Conservation (phyloP, 441 rosid species). For the Adansonia madagascariensis region DNA sequence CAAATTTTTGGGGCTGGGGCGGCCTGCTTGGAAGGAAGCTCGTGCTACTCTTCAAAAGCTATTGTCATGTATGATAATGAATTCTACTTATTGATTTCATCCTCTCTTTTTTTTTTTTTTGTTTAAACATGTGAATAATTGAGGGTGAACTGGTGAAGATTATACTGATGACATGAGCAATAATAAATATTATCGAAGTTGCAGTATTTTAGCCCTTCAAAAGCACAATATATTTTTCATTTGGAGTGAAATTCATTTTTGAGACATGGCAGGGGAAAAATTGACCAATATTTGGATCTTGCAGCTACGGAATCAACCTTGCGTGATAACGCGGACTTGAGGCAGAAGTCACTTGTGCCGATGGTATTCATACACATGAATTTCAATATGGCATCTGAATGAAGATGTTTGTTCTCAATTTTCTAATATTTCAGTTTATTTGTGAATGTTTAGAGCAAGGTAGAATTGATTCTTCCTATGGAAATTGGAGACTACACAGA, state of each 20-base stretch:
- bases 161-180: background rate
- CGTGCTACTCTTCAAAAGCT: slow-evolving; percentile 79
- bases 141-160: background rate
- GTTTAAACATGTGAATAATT: background rate
- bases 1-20: slow-evolving; percentile 79
- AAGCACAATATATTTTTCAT: background rate
- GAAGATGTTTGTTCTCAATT: slow-evolving; percentile 11
- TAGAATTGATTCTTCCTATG: slow-evolving; percentile 82
- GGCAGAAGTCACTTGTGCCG: slow-evolving; percentile 59
- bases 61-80: slow-evolving; percentile 55
- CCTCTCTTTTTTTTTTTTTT: background rate
- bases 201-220: background rate
- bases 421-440: slow-evolving; percentile 21
- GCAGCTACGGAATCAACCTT: slow-evolving; percentile 65
- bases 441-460: slow-evolving; percentile 53
- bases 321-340: slow-evolving; percentile 69
- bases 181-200: background rate
- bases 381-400: background rate
- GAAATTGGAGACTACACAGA: slow-evolving; percentile 92
- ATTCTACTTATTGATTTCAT: background rate
- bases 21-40: slow-evolving; percentile 97
- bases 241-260: background rate
- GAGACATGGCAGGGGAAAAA: background rate
- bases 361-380: slow-evolving; percentile 47
- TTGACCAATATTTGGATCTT: slow-evolving; percentile 28